A percentile compares a stretch with the other conserved stretches of the same genome.
These are phyloP conservation scores for Globisporangium middletonii DNA, from an alignment of 352 stramenopile species.

Conservation along the genomic window DNA sequence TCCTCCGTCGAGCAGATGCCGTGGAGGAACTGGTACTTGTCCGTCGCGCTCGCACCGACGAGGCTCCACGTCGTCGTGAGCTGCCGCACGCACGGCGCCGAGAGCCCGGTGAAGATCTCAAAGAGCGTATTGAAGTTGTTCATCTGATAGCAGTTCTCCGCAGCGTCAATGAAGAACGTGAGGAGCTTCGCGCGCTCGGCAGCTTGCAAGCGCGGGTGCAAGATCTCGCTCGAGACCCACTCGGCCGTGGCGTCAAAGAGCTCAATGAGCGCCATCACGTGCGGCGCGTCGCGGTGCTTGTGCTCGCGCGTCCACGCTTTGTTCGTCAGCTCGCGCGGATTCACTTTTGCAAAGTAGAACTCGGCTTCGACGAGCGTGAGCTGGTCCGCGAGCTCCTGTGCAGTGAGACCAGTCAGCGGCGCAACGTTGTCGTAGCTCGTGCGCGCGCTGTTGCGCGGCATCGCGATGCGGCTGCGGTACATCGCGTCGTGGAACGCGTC, in stretches of 20 bases:
- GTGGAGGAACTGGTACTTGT: conserved; percentile 82
- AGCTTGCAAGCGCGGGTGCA: conserved; percentile 79
- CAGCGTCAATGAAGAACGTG: conserved; percentile 79
- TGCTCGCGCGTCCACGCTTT: conserved; percentile 82
- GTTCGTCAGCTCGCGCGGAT: conserved; percentile 76
- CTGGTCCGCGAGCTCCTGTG: conserved; percentile 74
- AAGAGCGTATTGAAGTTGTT: conserved; percentile 90
- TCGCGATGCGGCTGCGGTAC: conserved; percentile 45
- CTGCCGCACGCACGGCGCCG: conserved; percentile 74
- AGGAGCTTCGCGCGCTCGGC: conserved; percentile 79
- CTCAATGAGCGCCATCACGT: conserved; percentile 82
- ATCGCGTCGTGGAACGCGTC: conserved; percentile 72
- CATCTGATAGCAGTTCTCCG: conserved; percentile 76
- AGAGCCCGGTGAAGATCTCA: conserved; percentile 73
- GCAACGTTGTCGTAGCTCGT: conserved; percentile 79
- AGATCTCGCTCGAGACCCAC: conserved; percentile 86
- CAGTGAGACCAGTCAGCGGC: conserved; percentile 49
- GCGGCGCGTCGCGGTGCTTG: conserved; percentile 73
- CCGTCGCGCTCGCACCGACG: conserved; percentile 44
- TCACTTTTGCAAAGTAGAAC: conserved; percentile 63
- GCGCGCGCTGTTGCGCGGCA: conserved; percentile 49
- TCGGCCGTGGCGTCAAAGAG: conserved; percentile 80
- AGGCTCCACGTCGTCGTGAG: conserved; percentile 82
- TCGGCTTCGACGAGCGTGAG: conserved; percentile 79
- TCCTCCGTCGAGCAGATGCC: conserved; percentile 79